phyloP scores from a whole-genome alignment of 2,329 filamentous ascomycete species.

The Keithomyces neogunnii region DNA sequence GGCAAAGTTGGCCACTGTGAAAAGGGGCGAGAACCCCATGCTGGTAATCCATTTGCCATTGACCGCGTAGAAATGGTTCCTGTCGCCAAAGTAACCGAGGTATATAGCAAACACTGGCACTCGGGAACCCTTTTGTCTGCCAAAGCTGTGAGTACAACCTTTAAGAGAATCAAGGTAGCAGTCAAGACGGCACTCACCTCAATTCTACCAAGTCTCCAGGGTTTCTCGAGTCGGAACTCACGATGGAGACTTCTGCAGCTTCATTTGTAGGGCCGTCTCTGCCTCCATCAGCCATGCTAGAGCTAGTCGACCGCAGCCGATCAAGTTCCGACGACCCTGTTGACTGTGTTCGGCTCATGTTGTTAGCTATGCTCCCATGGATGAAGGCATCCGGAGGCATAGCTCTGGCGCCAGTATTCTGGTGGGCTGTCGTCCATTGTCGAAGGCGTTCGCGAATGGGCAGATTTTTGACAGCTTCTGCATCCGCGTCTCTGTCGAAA shows the following conservation, averaged over 20 bases:
- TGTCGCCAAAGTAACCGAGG: slow-evolving; percentile 40
- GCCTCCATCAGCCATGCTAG: slow-evolving; percentile 15
- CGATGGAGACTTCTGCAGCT: slow-evolving; percentile 16
- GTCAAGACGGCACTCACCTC: slow-evolving; percentile 18
- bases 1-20: slow-evolving; percentile 41
- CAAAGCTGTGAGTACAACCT: slow-evolving; percentile 9
- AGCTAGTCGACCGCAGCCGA: slow-evolving; percentile 14
- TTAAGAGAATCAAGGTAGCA: background rate
- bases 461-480: slow-evolving; percentile 1
- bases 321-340: slow-evolving; percentile 24
- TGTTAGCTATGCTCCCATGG: slow-evolving; percentile 20
- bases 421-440: slow-evolving; percentile 31
- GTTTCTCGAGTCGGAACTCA: slow-evolving; percentile 17
- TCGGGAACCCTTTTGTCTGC: slow-evolving; percentile 27
- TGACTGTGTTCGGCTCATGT: slow-evolving; percentile 22
- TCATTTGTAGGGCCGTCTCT: slow-evolving; percentile 19
- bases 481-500: background rate
- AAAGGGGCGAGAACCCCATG: slow-evolving; percentile 34
- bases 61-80: slow-evolving; percentile 46
- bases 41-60: slow-evolving; percentile 41
- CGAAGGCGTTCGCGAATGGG: slow-evolving; percentile 33
- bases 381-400: slow-evolving; percentile 18
- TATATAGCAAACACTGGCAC: slow-evolving; percentile 43
- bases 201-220: slow-evolving; percentile 46
- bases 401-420: slow-evolving; percentile 11